These are phyloP conservation scores for Parastagonospora nodorum DNA, from an alignment of 2,329 filamentous ascomycete genomes.

Conservation along the genomic window DNA sequence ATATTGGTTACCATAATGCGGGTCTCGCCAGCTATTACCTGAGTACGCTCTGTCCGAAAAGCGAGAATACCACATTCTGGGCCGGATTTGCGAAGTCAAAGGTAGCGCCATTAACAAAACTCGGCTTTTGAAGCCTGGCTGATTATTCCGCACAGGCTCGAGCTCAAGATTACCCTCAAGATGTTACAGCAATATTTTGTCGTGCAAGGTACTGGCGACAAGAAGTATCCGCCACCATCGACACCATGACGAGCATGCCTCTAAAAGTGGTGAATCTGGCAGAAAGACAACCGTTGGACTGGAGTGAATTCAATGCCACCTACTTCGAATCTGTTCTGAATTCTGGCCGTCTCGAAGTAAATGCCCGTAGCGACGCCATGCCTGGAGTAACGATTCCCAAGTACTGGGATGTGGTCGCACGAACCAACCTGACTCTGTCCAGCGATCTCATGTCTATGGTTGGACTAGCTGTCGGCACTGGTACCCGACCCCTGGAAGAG, in stretches of 20 bases:
- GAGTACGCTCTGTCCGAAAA: constrained; percentile 36
- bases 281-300: constrained; percentile 26
- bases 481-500: constrained; percentile 27
- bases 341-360: too few species aligned
- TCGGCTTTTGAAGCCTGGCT: not conserved
- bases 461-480: constrained; percentile 45
- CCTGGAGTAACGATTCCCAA: too few species aligned
- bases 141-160: constrained; percentile 1
- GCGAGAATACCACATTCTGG: constrained; percentile 44
- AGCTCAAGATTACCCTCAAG: constrained; percentile 14
- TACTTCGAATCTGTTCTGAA: constrained; percentile 42
- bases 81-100: constrained; percentile 16
- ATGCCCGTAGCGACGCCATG: too few species aligned
- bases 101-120: too few species aligned
- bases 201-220: constrained; percentile 52
- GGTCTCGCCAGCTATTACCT: constrained; percentile 40
- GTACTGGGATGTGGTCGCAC: constrained; percentile 12
- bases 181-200: constrained; percentile 31
- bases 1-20: constrained; percentile 52
- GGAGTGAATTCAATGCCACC: constrained; percentile 45
- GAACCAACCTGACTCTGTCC: constrained; percentile 12
- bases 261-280: constrained; percentile 18
- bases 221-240: constrained; percentile 49
- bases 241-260: not conserved
- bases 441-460: constrained; percentile 47